Percentiles rank a stretch among this genome's conserved stretches.
phyloP scores from a whole-genome alignment of 768 basidiomycete species.

The Lentinula sp. region DNA sequence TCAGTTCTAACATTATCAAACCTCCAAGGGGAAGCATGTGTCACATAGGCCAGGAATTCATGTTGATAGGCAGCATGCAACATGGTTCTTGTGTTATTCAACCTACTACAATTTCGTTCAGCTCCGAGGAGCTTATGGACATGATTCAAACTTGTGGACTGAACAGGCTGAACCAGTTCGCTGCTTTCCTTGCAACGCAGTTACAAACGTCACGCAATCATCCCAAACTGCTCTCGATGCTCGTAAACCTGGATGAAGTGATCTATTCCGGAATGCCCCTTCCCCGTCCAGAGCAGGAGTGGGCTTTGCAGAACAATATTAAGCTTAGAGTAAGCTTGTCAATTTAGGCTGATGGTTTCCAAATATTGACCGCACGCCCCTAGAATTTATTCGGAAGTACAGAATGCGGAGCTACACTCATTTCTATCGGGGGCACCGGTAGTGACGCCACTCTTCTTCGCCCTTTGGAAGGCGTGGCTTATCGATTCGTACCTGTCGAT shows the following conservation, averaged over 20 bases:
- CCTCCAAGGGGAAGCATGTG: slow-evolving; percentile 48
- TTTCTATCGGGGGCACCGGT: slow-evolving; percentile 33
- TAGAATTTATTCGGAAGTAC: slow-evolving; percentile 56
- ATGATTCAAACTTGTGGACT: slow-evolving; percentile 48
- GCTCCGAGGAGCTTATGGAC: slow-evolving; percentile 43
- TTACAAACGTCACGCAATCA: slow-evolving; percentile 38
- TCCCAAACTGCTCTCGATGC: slow-evolving; percentile 37
- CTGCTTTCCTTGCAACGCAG: slow-evolving; percentile 45
- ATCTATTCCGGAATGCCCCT: slow-evolving; percentile 49
- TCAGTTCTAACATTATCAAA: background rate
- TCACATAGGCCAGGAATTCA: slow-evolving; percentile 41
- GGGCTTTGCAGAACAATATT: slow-evolving; percentile 38
- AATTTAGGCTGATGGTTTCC: background rate
- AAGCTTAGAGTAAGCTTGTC: slow-evolving; percentile 32
- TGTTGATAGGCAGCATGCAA: slow-evolving; percentile 43
- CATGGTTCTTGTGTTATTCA: slow-evolving; percentile 56
- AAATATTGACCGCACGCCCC: slow-evolving; percentile 2
- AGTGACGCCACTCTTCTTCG: slow-evolving; percentile 29
- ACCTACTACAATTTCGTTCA: slow-evolving; percentile 47
- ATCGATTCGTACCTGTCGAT: slow-evolving; percentile 39
- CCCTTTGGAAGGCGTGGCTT: slow-evolving; percentile 38
- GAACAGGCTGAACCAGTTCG: slow-evolving; percentile 52
- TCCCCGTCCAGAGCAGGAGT: slow-evolving; percentile 44
- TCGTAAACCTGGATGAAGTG: slow-evolving; percentile 41
- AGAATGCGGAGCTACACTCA: slow-evolving; percentile 48